Base-by-base conservation (phyloP, 129 eudicot species). In the Flaveria brownii region DNA sequence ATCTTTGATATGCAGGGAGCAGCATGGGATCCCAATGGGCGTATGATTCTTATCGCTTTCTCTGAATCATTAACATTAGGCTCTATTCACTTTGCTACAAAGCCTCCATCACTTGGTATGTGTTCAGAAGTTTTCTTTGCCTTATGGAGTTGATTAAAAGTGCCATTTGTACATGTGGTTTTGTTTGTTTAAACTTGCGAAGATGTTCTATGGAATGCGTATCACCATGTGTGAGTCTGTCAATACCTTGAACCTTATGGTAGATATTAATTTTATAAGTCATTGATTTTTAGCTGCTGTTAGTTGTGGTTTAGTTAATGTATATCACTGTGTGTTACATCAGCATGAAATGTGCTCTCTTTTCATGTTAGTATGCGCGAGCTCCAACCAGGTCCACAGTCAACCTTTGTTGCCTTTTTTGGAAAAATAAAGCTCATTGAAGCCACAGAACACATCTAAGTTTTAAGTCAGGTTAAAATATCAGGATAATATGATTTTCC, bases 1-100 rank as follows among this genome's bases (percentile, higher is more conserved):
- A 64, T 75, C 39, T 75, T 14, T 75, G 51, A 73, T 77, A 74
- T 42, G 51, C 83, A 94, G 99, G 97, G 99, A 78, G 99, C 99
- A 83, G 72, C 96, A 62, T 95, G 99, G 99, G 99, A 95, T 91
- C 99, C 99, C 54, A 94, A 95, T 83, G 96, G 99, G 39, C 92
- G 90, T 72, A 91, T 89, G 92, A 83, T 95, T 77, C 91, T 95
- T 69, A 62, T 95, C 71, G 82, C 97, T 47, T 95, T 89, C 72
- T 95, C 96, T n/a, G 90, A 89, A 78, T 95, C 99, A 16, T 78
- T 90, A 20, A 79, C 97, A 16, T 84, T 95, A 83, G 97, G 92
- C 63, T 91, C 96, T 45, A 67, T 95, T 82, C 96, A 95, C 89
- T 95, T 95, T 85, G 88, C 96, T 78, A 84, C 97, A 70, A 91